Evolutionary conservation across 192 early-diverging fungal genomes (phyloP).

Genomic region (Obelidium mucronatum): DNA sequence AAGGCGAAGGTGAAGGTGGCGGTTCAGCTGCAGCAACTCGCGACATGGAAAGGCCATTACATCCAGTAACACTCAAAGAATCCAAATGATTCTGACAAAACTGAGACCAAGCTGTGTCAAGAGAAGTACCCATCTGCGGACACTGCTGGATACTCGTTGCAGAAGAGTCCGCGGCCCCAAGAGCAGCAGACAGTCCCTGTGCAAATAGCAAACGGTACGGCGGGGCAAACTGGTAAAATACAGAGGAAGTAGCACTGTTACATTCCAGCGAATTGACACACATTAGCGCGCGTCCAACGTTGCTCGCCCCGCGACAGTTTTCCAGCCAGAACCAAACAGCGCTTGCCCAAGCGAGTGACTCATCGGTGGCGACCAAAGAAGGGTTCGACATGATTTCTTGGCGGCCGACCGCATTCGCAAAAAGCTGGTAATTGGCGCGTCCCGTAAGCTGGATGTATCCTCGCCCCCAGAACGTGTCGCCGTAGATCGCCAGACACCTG

Average conservation of each 20-base stretch:
- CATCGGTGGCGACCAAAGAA: slow-evolving; percentile 12
- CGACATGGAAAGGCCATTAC: not conserved
- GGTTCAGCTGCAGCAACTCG: no score
- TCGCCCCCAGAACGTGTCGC: slow-evolving; percentile 1
- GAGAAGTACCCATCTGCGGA: slow-evolving; percentile 6
- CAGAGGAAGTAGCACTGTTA: not conserved
- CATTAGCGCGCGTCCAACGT: not conserved
- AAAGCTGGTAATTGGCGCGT: not conserved
- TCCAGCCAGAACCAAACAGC: slow-evolving; percentile 26
- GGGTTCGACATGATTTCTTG: slow-evolving; percentile 12
- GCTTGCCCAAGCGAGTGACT: slow-evolving; percentile 7
- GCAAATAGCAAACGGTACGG: not conserved
- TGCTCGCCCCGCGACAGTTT: not conserved
- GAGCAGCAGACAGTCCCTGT: not conserved
- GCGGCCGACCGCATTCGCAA: slow-evolving; percentile 7
- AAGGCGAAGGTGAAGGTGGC: no score
- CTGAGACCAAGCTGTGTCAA: not conserved
- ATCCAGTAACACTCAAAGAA: not conserved
- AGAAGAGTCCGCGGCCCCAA: not conserved
- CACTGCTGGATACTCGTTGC: not conserved
- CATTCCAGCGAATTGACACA: slow-evolving; percentile 4
- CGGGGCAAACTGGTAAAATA: slow-evolving; percentile 8
- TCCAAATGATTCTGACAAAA: slow-evolving; percentile 21
- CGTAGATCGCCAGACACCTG: not conserved
- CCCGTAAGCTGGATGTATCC: slow-evolving; percentile 21